Conservation (phyloP, 2,329 filamentous ascomycete species). For the Cladosporium sp. region DNA sequence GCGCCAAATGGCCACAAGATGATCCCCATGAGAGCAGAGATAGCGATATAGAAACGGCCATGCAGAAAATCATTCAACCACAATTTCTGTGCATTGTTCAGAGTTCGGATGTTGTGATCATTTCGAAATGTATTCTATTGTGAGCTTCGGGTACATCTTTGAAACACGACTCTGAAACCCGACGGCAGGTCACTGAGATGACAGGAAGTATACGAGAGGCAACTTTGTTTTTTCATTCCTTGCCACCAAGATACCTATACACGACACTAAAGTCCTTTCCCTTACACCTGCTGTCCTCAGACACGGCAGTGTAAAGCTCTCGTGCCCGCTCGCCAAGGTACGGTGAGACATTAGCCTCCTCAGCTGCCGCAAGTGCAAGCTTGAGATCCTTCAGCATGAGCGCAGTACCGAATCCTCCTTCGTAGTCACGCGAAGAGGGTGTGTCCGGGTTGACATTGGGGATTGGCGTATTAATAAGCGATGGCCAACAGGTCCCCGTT, state of each 20-base stretch:
- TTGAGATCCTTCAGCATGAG: conserved; percentile 54
- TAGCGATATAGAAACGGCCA: conserved; percentile 6
- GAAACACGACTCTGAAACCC: neutral
- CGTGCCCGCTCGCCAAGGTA: conserved; percentile 48
- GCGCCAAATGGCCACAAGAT: neutral
- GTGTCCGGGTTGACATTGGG: conserved; percentile 75
- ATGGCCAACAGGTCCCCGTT: conserved; percentile 95
- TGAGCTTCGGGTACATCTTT: neutral
- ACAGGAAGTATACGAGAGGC: neutral
- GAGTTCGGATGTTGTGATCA: neutral
- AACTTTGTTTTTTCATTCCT: conserved; percentile 33
- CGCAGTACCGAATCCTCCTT: conserved; percentile 52
- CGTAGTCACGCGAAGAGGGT: conserved; percentile 72
- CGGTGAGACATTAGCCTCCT: conserved; percentile 46
- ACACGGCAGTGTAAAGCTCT: conserved; percentile 48
- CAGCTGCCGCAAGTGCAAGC: conserved; percentile 49
- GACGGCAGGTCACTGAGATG: neutral
- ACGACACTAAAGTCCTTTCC: conserved; percentile 54
- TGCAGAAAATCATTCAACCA: neutral
- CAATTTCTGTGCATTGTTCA: neutral
- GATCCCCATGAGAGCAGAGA: neutral
- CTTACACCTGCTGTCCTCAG: conserved; percentile 46
- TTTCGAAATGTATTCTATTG: neutral
- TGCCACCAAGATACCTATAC: conserved; percentile 51
- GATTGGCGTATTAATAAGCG: conserved; percentile 93